Evolutionary conservation across 306 rosid species (phyloP).

Genomic region (Acacia acuminata): DNA sequence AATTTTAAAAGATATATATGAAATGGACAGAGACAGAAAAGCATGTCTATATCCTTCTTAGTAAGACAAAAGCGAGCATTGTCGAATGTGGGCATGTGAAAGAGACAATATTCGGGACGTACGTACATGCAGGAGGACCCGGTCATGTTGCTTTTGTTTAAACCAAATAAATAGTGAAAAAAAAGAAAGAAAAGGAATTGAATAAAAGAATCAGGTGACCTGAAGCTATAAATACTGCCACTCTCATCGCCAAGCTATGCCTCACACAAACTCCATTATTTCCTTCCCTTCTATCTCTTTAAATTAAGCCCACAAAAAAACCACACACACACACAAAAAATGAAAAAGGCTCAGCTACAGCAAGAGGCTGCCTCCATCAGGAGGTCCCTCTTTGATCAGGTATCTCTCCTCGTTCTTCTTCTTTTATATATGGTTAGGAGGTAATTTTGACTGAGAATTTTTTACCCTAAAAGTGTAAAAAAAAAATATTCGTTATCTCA

Average conservation of each 20-base stretch:
- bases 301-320: background rate
- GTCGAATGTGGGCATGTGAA: no score
- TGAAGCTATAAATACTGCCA: slow-evolving; percentile 32
- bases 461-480: no score
- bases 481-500: no score
- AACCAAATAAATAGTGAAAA: background rate
- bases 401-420: background rate
- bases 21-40: background rate
- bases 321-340: background rate
- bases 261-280: background rate
- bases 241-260: background rate
- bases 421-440: no score
- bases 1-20: background rate
- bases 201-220: background rate
- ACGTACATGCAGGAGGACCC: background rate
- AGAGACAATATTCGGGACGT: background rate
- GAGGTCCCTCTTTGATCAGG: slow-evolving; percentile 71
- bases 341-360: slow-evolving; percentile 57
- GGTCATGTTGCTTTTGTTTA: background rate
- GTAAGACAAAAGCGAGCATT: no score
- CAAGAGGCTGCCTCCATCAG: slow-evolving; percentile 51
- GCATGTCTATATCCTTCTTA: no score
- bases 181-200: background rate
- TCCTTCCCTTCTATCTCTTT: background rate
- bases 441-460: no score